These are phyloP conservation scores for Senna siamea DNA, from an alignment of 306 rosid species.

Conservation along the genomic window DNA sequence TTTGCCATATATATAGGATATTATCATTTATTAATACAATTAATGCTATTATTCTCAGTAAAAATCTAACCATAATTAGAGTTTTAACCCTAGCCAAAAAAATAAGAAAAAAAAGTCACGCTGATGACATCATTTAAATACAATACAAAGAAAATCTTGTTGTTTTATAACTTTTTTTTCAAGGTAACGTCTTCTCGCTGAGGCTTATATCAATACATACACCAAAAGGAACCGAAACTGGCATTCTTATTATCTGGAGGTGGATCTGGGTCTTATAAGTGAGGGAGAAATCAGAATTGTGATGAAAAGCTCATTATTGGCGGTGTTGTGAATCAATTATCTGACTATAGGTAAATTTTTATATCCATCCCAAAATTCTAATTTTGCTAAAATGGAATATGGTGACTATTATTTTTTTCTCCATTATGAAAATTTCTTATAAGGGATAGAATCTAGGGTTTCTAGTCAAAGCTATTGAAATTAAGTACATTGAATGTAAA, in stretches of 20 bases:
- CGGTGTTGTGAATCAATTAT: constrained; percentile 39
- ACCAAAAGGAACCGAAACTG: background rate
- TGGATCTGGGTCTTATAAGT: background rate
- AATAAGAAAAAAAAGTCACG: background rate
- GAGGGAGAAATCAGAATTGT: background rate
- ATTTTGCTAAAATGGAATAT: constrained; percentile 28
- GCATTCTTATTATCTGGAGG: background rate
- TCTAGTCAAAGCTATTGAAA: constrained; percentile 37
- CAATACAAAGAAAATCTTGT: background rate
- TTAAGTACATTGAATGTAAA: constrained; percentile 30
- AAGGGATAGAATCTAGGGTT: constrained; percentile 9
- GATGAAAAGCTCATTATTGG: constrained; percentile 42
- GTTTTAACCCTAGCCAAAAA: constrained; percentile 18
- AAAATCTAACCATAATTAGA: constrained; percentile 43
- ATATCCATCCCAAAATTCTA: background rate
- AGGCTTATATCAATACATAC: background rate
- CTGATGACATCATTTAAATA: background rate
- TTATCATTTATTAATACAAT: background rate
- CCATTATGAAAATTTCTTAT: background rate
- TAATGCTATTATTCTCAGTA: constrained; percentile 32
- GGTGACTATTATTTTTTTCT: background rate
- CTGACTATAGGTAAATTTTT: constrained; percentile 38
- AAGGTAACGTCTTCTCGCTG: background rate
- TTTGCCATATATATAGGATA: background rate
- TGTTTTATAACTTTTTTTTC: background rate